phyloP scores from a whole-genome alignment of 352 stramenopile species.

The Phytophthora vignae region DNA sequence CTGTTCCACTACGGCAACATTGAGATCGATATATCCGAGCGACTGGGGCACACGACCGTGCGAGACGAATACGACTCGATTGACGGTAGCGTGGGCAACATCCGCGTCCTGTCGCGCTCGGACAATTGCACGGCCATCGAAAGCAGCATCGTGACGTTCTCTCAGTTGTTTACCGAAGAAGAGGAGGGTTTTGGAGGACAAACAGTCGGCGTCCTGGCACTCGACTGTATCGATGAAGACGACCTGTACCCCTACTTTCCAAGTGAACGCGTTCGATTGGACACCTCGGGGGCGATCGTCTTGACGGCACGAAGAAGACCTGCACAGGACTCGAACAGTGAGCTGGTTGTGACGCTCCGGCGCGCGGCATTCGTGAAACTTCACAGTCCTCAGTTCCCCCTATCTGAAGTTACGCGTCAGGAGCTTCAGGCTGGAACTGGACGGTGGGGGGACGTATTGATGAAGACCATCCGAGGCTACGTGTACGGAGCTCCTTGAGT shows the following conservation, averaged over 20 bases:
- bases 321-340: not conserved
- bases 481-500: slow-evolving; percentile 20
- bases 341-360: slow-evolving; percentile 40
- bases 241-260: slow-evolving; percentile 34
- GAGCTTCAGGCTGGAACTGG: slow-evolving; percentile 36
- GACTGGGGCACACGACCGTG: slow-evolving; percentile 42
- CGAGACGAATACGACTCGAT: slow-evolving; percentile 47
- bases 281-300: slow-evolving; percentile 29
- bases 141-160: slow-evolving; percentile 35
- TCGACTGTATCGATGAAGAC: slow-evolving; percentile 39
- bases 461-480: slow-evolving; percentile 41
- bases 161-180: slow-evolving; percentile 12
- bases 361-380: slow-evolving; percentile 36
- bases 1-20: slow-evolving; percentile 48
- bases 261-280: slow-evolving; percentile 18
- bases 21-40: slow-evolving; percentile 53
- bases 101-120: slow-evolving; percentile 23
- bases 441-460: slow-evolving; percentile 38
- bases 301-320: slow-evolving; percentile 21
- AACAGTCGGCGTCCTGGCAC: slow-evolving; percentile 21
- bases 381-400: slow-evolving; percentile 27
- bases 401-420: slow-evolving; percentile 17
- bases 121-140: slow-evolving; percentile 20
- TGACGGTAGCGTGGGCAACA: slow-evolving; percentile 31
- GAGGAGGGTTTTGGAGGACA: slow-evolving; percentile 19